Conservation (phyloP, 768 basidiomycete species). For the Hemileccinum rubropunctum region DNA sequence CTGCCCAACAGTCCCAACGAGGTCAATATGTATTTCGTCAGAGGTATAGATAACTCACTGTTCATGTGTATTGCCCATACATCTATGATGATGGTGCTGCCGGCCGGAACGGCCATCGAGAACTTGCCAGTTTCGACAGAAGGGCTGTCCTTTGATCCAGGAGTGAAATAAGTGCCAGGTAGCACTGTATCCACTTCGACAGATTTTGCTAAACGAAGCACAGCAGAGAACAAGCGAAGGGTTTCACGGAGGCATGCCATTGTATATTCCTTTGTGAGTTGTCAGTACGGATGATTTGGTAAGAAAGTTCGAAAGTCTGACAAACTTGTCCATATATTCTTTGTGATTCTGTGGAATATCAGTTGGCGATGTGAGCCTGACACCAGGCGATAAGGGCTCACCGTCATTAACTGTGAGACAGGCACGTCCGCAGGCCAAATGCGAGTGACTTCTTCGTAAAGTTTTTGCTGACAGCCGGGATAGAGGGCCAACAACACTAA, state of each 20-base stretch:
- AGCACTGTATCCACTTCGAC: slow-evolving; percentile 37
- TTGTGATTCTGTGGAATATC: slow-evolving; percentile 35
- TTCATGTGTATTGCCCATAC: slow-evolving; percentile 44
- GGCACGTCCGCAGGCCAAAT: slow-evolving; percentile 42
- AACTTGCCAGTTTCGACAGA: slow-evolving; percentile 28
- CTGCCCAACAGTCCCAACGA: no score
- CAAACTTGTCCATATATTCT: slow-evolving; percentile 37
- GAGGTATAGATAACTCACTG: slow-evolving; percentile 31
- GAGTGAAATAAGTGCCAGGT: slow-evolving; percentile 34
- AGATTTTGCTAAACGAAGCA: slow-evolving; percentile 34
- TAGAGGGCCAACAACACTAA: slow-evolving; percentile 46
- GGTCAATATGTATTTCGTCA: neutral
- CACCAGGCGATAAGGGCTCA: slow-evolving; percentile 14
- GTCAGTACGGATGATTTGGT: neutral
- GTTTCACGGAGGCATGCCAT: slow-evolving; percentile 45
- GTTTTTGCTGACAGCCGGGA: slow-evolving; percentile 46
- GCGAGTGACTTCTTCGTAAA: slow-evolving; percentile 39
- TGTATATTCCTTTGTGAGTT: slow-evolving; percentile 38
- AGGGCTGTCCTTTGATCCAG: slow-evolving; percentile 11
- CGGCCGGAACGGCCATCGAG: slow-evolving; percentile 36
- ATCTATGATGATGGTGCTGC: slow-evolving; percentile 41
- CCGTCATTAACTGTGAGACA: slow-evolving; percentile 22
- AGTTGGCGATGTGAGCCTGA: neutral
- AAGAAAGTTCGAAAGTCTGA: slow-evolving; percentile 11
- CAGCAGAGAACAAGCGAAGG: slow-evolving; percentile 41